phyloP scores from a whole-genome alignment of 2,329 filamentous ascomycete species.

The Boeremia lycopersici region DNA sequence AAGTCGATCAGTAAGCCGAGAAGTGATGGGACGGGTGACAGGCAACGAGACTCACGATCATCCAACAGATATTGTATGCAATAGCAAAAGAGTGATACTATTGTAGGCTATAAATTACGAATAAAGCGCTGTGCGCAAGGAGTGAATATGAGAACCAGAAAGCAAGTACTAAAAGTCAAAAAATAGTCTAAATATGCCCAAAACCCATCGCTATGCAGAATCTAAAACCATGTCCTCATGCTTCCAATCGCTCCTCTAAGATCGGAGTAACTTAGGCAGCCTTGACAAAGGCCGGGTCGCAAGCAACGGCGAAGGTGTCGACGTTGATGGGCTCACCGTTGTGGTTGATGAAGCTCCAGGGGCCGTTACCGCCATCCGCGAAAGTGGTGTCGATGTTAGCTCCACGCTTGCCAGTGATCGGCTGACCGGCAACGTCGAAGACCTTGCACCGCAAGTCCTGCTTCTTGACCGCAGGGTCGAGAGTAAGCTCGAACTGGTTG shows the following conservation, averaged over 20 bases:
- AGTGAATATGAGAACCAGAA: not conserved
- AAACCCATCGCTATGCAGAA: conserved; percentile 2
- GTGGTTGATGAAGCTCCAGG: conserved; percentile 20
- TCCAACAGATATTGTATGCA: no score
- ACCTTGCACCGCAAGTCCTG: conserved; percentile 23
- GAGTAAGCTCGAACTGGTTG: conserved; percentile 16
- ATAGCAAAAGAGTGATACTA: conserved; percentile 1
- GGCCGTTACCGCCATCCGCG: conserved; percentile 18
- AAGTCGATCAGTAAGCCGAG: no score
- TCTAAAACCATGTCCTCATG: not conserved
- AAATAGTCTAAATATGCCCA: not conserved
- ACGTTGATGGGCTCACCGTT: conserved; percentile 1
- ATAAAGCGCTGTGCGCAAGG: not conserved
- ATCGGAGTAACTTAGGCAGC: not conserved
- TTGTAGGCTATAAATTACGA: not conserved
- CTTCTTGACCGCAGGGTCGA: conserved; percentile 14
- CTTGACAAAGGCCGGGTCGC: conserved; percentile 21
- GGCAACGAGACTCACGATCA: no score
- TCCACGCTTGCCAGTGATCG: conserved; percentile 19
- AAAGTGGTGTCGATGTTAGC: conserved; percentile 24
- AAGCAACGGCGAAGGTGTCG: conserved; percentile 20
- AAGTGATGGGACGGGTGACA: no score
- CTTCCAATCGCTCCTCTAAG: not conserved
- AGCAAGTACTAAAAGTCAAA: not conserved
- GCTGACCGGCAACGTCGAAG: conserved; percentile 12